Percentiles rank a stretch among this genome's conserved stretches.
phyloP scores from a whole-genome alignment of 306 rosid genomes.

The Sindora glabra region DNA sequence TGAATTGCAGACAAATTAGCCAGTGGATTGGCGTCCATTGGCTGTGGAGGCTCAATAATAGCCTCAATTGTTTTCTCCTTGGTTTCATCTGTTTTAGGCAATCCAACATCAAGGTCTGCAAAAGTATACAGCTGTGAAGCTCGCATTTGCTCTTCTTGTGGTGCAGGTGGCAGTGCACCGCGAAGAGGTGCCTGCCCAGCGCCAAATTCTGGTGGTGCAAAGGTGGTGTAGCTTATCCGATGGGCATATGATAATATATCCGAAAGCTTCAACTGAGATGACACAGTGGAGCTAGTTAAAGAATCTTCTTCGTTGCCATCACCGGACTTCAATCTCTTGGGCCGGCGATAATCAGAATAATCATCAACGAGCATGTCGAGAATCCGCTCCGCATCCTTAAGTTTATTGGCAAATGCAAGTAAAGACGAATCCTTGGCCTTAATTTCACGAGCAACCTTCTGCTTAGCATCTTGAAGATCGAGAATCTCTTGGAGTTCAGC shows the following conservation, averaged over 20 bases:
- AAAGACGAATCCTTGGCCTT: constrained; percentile 46
- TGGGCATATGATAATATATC: constrained; percentile 83
- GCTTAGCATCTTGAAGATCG: constrained; percentile 72
- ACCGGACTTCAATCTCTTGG: constrained; percentile 38
- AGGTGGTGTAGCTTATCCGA: constrained; percentile 85
- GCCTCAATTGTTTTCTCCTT: constrained; percentile 60
- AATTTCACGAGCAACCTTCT: constrained; percentile 58
- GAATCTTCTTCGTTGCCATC: constrained; percentile 45
- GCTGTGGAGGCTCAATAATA: constrained; percentile 53
- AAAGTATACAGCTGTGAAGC: constrained; percentile 81
- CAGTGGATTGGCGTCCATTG: constrained; percentile 35
- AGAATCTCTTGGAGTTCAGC: constrained; percentile 92
- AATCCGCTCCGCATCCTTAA: constrained; percentile 71
- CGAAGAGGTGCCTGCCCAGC: constrained; percentile 82
- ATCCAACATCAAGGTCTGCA: constrained; percentile 84
- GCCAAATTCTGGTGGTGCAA: constrained; percentile 92
- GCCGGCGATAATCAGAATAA: constrained; percentile 67
- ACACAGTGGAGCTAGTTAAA: constrained; percentile 45
- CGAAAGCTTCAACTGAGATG: constrained; percentile 52
- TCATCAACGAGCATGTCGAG: constrained; percentile 84
- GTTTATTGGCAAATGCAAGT: constrained; percentile 68
- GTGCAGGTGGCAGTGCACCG: constrained; percentile 90
- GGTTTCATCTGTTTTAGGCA: constrained; percentile 56
- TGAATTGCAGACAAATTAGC: constrained; percentile 51
- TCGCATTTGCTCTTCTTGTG: constrained; percentile 94